phyloP scores from a whole-genome alignment of 495 filamentous ascomycete genomes.

The Penicillium atrosanguineum region DNA sequence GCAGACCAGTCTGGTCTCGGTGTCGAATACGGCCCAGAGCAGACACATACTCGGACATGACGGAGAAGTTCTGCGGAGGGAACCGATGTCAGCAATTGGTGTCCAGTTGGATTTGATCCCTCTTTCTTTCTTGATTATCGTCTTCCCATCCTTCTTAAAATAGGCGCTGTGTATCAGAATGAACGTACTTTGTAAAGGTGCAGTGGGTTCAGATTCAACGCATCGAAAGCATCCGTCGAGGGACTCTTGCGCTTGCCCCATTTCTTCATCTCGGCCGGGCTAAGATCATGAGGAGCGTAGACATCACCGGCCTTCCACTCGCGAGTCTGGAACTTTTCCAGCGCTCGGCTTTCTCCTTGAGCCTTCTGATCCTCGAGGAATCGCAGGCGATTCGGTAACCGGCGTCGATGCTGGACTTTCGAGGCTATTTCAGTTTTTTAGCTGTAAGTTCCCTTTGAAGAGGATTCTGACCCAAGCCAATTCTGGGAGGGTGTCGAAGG shows the following conservation, averaged over 20 bases:
- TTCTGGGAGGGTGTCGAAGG: neutral
- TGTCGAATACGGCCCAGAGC: conserved; percentile 81
- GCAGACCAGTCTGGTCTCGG: conserved; percentile 68
- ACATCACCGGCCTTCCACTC: conserved; percentile 74
- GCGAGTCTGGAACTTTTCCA: conserved; percentile 44
- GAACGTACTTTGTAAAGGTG: conserved; percentile 75
- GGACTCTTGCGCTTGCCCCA: conserved; percentile 53
- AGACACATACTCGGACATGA: conserved; percentile 88
- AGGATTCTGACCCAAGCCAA: neutral
- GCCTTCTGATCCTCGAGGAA: conserved; percentile 41
- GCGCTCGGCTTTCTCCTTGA: conserved; percentile 34
- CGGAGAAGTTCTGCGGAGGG: conserved; percentile 74
- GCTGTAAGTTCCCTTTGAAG: neutral
- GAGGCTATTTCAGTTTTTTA: conserved; percentile 12
- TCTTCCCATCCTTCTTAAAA: too few species aligned
- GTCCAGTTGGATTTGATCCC: neutral
- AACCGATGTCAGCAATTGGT: conserved; percentile 7
- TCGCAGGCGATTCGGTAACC: conserved; percentile 31
- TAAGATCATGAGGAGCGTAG: conserved; percentile 88
- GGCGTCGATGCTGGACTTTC: conserved; percentile 24
- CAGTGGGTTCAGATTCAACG: conserved; percentile 75
- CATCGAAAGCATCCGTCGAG: conserved; percentile 70
- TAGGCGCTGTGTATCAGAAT: neutral
- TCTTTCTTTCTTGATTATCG: too few species aligned
- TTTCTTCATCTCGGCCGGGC: conserved; percentile 67